A percentile compares a stretch with the other conserved stretches of the same genome.
Evolutionary conservation across 371 early-diverging fungal species (phyloP).

Genomic region (Lichtheimia hyalospora): DNA sequence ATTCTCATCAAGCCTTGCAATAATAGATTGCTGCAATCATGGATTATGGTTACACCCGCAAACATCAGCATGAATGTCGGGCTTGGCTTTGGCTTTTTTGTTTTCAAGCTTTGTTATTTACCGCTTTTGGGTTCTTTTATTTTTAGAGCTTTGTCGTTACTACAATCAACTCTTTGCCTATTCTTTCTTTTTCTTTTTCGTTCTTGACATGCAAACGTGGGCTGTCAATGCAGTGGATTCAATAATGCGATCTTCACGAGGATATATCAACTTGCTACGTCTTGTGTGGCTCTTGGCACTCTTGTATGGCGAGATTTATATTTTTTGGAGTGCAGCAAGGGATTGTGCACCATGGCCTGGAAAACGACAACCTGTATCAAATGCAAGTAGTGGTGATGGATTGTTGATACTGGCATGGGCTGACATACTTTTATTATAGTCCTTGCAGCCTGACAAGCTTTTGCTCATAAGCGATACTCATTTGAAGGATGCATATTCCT

Average conservation of each 20-base stretch:
- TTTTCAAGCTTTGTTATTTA: too few species aligned
- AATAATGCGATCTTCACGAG: neutral
- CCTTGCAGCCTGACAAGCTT: neutral
- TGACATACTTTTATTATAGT: neutral
- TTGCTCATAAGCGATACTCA: slow-evolving; percentile 87
- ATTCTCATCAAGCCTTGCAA: too few species aligned
- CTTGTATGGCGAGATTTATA: slow-evolving; percentile 12
- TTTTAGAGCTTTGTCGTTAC: too few species aligned
- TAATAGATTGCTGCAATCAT: too few species aligned
- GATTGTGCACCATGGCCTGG: slow-evolving; percentile 15
- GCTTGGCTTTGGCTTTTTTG: too few species aligned
- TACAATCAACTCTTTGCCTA: too few species aligned
- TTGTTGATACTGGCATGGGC: neutral
- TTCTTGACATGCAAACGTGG: too few species aligned
- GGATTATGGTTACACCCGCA: too few species aligned
- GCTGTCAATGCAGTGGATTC: too few species aligned
- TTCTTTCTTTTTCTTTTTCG: too few species aligned
- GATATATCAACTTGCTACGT: slow-evolving; percentile 1
- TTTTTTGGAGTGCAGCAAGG: slow-evolving; percentile 15
- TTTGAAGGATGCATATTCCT: slow-evolving; percentile 86
- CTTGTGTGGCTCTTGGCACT: slow-evolving; percentile 8
- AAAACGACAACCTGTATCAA: neutral
- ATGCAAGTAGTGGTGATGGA: neutral
- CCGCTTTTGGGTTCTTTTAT: too few species aligned
- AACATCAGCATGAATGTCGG: too few species aligned